These are phyloP conservation scores for Plasmodium vinckei DNA, from an alignment of 169 alveolate genomes.

Conservation along the genomic window DNA sequence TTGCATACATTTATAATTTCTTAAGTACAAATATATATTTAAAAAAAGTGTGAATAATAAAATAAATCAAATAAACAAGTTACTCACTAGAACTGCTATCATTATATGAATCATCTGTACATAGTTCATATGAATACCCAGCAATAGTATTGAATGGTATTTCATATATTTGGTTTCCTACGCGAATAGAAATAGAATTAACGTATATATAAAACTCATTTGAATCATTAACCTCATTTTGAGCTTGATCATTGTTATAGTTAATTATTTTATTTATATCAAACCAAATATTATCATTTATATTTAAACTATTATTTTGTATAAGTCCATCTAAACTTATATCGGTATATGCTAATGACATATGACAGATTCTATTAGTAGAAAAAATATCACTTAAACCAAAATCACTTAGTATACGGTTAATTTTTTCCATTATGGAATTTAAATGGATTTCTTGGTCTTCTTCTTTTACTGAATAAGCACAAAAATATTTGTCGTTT, in stretches of 20 bases:
- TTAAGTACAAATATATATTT: not conserved
- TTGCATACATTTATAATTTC: too few relatives aligned
- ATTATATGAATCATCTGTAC: constrained; percentile 26
- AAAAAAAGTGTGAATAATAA: not conserved
- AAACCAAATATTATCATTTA: constrained; percentile 22
- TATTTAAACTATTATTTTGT: constrained; percentile 25
- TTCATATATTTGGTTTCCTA: constrained; percentile 60
- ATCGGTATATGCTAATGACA: constrained; percentile 65
- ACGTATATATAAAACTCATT: constrained; percentile 60
- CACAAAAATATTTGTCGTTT: constrained; percentile 48
- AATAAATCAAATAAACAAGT: not conserved
- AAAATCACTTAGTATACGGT: constrained; percentile 14
- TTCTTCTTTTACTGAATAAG: constrained; percentile 38
- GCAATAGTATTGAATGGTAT: constrained; percentile 26
- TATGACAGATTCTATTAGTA: constrained; percentile 44
- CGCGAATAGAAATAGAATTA: constrained; percentile 45
- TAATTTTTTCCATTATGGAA: constrained; percentile 37
- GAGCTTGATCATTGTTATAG: not conserved
- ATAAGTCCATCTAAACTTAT: constrained; percentile 18
- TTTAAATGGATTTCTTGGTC: constrained; percentile 47
- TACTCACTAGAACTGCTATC: constrained; percentile 36
- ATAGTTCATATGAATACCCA: constrained; percentile 1
- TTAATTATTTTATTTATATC: constrained; percentile 18
- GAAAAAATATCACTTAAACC: constrained; percentile 1
- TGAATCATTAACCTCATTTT: not conserved